These are phyloP conservation scores for Fraxinus americana DNA, from an alignment of 257 asterid species.

Conservation along the genomic window DNA sequence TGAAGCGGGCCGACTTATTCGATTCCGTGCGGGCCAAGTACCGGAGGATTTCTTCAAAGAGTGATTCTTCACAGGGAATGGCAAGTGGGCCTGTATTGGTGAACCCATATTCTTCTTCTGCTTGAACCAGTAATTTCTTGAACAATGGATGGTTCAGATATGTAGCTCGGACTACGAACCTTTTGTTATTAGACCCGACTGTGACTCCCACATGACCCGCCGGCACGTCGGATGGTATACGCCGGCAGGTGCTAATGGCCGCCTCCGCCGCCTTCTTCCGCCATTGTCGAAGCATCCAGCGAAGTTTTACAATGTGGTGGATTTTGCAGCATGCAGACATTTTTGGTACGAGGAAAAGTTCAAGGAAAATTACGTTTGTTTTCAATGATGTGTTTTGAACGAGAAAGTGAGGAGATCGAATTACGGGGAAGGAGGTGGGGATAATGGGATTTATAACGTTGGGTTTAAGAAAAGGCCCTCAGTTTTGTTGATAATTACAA, in stretches of 20 bases:
- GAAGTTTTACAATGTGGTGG: slow-evolving; percentile 60
- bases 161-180: slow-evolving; percentile 57
- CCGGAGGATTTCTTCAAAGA: slow-evolving; percentile 56
- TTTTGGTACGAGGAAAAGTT: not conserved
- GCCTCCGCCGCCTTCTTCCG: slow-evolving; percentile 49
- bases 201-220: slow-evolving; percentile 66
- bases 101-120: slow-evolving; percentile 69
- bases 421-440: not conserved
- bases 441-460: slow-evolving; percentile 18
- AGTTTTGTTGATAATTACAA: slow-evolving; percentile 37
- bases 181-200: slow-evolving; percentile 42
- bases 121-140: slow-evolving; percentile 49
- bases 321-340: slow-evolving; percentile 68
- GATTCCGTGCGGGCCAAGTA: slow-evolving; percentile 55
- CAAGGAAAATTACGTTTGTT: not conserved
- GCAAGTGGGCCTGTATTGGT: slow-evolving; percentile 54
- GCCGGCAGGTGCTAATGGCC: slow-evolving; percentile 30
- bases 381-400: not conserved
- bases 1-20: slow-evolving; percentile 30
- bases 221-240: slow-evolving; percentile 61
- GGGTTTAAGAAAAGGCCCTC: slow-evolving; percentile 1
- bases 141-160: slow-evolving; percentile 66
- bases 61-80: slow-evolving; percentile 64
- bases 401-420: slow-evolving; percentile 29
- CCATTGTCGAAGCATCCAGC: slow-evolving; percentile 67